phyloP scores from a whole-genome alignment of 768 basidiomycete genomes.

The Leccinum obscurum region DNA sequence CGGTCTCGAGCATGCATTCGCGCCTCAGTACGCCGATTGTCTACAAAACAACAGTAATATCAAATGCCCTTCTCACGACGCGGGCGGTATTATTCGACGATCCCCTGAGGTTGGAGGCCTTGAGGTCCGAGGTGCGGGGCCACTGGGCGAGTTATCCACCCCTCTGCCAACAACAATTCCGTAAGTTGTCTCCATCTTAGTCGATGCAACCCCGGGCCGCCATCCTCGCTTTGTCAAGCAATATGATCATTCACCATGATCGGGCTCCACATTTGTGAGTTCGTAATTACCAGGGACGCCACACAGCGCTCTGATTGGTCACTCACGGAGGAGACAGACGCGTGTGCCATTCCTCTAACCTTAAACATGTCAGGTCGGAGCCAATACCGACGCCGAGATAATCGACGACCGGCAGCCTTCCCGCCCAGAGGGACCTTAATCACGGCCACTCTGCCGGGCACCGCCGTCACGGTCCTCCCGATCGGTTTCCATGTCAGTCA shows the following conservation, averaged over 20 bases:
- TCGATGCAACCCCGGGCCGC: conserved; percentile 7
- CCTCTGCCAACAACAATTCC: conserved; percentile 13
- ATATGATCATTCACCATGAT: conserved; percentile 22
- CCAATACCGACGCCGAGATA: conserved; percentile 24
- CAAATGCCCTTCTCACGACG: conserved; percentile 20
- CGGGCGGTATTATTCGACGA: conserved; percentile 17
- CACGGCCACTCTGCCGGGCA: conserved; percentile 23
- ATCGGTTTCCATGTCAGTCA: conserved; percentile 21
- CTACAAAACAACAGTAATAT: conserved; percentile 19
- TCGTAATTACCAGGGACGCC: conserved; percentile 28
- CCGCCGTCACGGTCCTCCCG: conserved; percentile 26
- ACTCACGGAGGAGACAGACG: conserved; percentile 25
- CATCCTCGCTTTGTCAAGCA: conserved; percentile 15
- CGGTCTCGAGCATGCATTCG: conserved; percentile 23
- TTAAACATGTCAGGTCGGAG: conserved; percentile 27
- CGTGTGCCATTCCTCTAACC: conserved; percentile 14
- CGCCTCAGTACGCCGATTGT: conserved; percentile 24
- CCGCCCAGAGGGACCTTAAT: conserved; percentile 15
- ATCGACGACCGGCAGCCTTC: conserved; percentile 18
- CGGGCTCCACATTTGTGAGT: conserved; percentile 20
- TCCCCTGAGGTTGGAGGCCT: conserved; percentile 10
- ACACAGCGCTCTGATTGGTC: conserved; percentile 23
- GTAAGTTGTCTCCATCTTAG: conserved; percentile 19
- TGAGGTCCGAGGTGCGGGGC: conserved; percentile 4
- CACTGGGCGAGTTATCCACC: conserved; percentile 8